Evolutionary conservation across 345 rosid genomes (phyloP).

Genomic region (Bruguiera sexangula): DNA sequence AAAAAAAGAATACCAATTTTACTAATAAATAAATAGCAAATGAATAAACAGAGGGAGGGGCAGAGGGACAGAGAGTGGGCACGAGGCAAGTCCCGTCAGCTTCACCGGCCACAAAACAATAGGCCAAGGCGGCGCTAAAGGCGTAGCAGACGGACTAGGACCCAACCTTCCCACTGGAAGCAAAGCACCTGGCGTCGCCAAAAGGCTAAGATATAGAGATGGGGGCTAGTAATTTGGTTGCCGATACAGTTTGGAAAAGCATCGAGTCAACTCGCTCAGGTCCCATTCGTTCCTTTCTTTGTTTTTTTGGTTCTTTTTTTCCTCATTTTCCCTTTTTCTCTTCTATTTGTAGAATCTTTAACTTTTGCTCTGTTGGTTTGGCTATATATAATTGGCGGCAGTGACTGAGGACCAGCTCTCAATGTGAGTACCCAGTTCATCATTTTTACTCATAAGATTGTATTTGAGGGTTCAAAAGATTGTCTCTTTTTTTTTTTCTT

Average conservation of each 20-base stretch:
- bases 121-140: too few relatives aligned
- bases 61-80: too few relatives aligned
- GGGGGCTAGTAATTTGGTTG: constrained; percentile 44
- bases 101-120: too few relatives aligned
- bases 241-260: constrained; percentile 55
- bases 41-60: too few relatives aligned
- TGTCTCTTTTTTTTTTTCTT: neutral
- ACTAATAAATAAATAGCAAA: too few relatives aligned
- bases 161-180: too few relatives aligned
- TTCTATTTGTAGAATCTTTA: neutral
- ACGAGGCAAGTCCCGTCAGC: too few relatives aligned
- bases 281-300: constrained; percentile 6
- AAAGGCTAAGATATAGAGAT: neutral
- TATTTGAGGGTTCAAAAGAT: neutral
- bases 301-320: neutral
- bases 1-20: too few relatives aligned
- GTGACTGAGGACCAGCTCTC: constrained; percentile 79
- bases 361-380: neutral
- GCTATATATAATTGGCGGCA: constrained; percentile 18
- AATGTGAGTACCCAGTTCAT: constrained; percentile 37
- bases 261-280: constrained; percentile 59
- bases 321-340: neutral
- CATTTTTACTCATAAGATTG: neutral
- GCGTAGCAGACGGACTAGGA: too few relatives aligned
- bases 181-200: too few relatives aligned